Conservation (phyloP, 176 grass and related monocot species). For the Lolium multiflorum region DNA sequence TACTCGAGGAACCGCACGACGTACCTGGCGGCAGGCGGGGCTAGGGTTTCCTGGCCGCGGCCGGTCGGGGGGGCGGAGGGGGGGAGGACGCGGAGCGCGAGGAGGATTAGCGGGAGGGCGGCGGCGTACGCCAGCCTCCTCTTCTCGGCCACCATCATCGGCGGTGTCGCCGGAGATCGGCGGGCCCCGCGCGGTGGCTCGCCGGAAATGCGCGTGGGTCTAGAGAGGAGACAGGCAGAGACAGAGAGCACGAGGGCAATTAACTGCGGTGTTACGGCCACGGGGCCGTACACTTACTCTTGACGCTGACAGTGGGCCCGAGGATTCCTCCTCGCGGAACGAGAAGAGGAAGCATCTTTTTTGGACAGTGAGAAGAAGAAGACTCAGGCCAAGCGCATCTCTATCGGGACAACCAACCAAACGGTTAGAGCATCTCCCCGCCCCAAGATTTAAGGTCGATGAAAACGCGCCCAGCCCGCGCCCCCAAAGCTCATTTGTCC, state of each 20-base stretch:
- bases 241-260: slow-evolving; percentile 3
- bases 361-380: no score
- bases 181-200: slow-evolving; percentile 29
- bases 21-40: slow-evolving; percentile 50
- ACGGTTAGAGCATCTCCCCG: no score
- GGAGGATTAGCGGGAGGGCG: slow-evolving; percentile 48
- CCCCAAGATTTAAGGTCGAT: no score
- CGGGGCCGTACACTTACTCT: neutral
- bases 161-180: slow-evolving; percentile 46
- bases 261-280: slow-evolving; percentile 30
- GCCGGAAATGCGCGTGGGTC: slow-evolving; percentile 11
- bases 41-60: neutral
- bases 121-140: slow-evolving; percentile 40
- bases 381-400: no score
- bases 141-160: slow-evolving; percentile 34
- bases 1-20: slow-evolving; percentile 86
- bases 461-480: no score
- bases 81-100: slow-evolving; percentile 44
- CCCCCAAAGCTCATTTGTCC: no score
- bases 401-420: no score
- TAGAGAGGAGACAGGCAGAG: neutral
- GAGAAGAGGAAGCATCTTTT: neutral
- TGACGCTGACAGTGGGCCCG: neutral
- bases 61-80: slow-evolving; percentile 14
- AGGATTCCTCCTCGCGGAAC: neutral